phyloP scores from a whole-genome alignment of 2,329 filamentous ascomycete genomes.

The Pyricularia pennisetigena region DNA sequence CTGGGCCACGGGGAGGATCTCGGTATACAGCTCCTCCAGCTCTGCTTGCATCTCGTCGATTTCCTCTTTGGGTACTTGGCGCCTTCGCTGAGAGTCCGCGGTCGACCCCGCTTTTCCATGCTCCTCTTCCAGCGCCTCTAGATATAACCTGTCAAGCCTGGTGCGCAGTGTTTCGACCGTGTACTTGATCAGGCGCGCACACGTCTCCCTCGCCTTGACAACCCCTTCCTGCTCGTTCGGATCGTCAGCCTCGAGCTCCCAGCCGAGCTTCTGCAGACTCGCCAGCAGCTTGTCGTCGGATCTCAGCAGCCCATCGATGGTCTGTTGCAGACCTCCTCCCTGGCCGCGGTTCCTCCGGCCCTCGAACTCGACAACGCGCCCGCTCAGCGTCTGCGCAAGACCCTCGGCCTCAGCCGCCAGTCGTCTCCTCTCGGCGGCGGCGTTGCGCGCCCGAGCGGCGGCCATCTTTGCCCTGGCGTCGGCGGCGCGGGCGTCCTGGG shows the following conservation, averaged over 20 bases:
- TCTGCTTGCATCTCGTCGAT: slow-evolving; percentile 48
- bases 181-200: slow-evolving; percentile 46
- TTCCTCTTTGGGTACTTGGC: slow-evolving; percentile 25
- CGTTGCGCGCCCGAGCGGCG: slow-evolving; percentile 24
- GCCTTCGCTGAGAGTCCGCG: slow-evolving; percentile 5
- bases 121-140: slow-evolving; percentile 31
- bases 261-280: slow-evolving; percentile 56
- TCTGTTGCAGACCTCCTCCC: slow-evolving; percentile 33
- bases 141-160: slow-evolving; percentile 43
- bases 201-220: slow-evolving; percentile 48
- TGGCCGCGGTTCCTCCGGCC: slow-evolving; percentile 21
- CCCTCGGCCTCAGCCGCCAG: slow-evolving; percentile 37
- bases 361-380: slow-evolving; percentile 38
- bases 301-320: slow-evolving; percentile 38
- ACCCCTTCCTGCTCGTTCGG: slow-evolving; percentile 42
- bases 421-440: slow-evolving; percentile 28
- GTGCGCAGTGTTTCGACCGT: slow-evolving; percentile 45
- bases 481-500: slow-evolving; percentile 25
- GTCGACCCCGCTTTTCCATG: not conserved
- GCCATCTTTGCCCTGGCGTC: slow-evolving; percentile 24
- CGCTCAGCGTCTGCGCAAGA: slow-evolving; percentile 34
- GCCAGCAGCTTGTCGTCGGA: slow-evolving; percentile 57
- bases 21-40: slow-evolving; percentile 58
- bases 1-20: slow-evolving; percentile 59
- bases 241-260: slow-evolving; percentile 44